Base-by-base conservation (phyloP, 1,139 yeast genomes). In the Pichia cactophila region DNA sequence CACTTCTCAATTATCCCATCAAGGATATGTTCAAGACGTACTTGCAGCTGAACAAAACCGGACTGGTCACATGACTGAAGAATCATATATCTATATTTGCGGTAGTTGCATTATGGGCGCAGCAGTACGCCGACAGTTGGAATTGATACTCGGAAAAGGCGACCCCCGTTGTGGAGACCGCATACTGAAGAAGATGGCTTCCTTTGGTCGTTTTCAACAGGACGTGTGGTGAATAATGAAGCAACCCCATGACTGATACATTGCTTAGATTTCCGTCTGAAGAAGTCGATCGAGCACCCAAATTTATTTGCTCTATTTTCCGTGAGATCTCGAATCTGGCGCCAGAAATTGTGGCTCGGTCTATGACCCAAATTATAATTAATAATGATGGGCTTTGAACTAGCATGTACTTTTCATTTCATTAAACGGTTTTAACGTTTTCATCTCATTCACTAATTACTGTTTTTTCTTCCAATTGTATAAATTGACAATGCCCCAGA, bases 61-160 rank as follows among this genome's bases (percentile, higher is more conserved):
- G 11, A 61, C 5, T 16, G 11, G 16, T n/a, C 36, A 14, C 5
- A 65, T 38, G 9, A 20, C 41, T 11, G 12, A 5, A 20, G 41
- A 38, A 12, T 16, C 28, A 0, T 81, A 79, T 62, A 74, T 92
- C 54, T 92, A 89, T 64, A 95, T 94, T 17, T 92, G 99, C 73
- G 99, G 98, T 59, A 96, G 89, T 69, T 97, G 97, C 20, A 78
- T 77, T 56, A 89, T 92, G 97, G 96, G 96, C 2, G 82, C 90
- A 65, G 96, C 88, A 60, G 98, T 94, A 11, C 89, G 83, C 59
- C 69, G 74, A 47, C 74, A 89, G 1, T 71, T 94, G 51, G 75
- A 75, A 26, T 74, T 76, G 53, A 80, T 92, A 52, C 65, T 90
- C 79, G 47, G 69, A 4, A 12, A 16, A 2, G 23, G 33, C 3